Base-by-base conservation (phyloP, 176 grass and related monocot species). In the Carex pumila region DNA sequence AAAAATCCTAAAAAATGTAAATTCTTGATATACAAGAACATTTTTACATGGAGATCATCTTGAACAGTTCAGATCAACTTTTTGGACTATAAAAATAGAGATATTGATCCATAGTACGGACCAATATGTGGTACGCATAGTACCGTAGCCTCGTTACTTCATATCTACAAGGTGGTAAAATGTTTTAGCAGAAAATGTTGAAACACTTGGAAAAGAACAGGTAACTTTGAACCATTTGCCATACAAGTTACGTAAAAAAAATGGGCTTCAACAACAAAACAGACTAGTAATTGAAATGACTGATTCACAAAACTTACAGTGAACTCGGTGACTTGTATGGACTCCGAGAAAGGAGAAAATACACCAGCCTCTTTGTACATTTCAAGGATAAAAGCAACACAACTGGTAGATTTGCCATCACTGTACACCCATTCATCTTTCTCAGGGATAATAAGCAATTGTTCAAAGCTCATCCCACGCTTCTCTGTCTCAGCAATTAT, bases 381-480 rank as follows among this genome's bases (percentile, higher is more conserved):
- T 57, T 89, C 96, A 61, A 98, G 93, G 85, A 98, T 88, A 82
- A 95, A 95, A 41, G 93, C 90, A 61, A 98, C 96, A 78, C 93
- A 95, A 31, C 91, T 98, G 3, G 96, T 98, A 86, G 96, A 98
- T 91, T 98, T 94, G 15, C 95, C 95, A 87, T 98, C 95, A 85
- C 92, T 98, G 60, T 98, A 98, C 14, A 91, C 80, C 95, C 95
- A 98, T 84, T 98, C 95, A 34, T 98, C 95, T 91, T 94, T 89
- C 73, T 98, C 95, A 18, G 95, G 95, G 65, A 94, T 93, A 79
- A 90, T 91, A 60, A 98, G 91, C 83, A 98, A 90, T 53, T 98
- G 95, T 77, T 98, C 95, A 47, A 98, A 98, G 81, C 85, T 93
- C 95, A 98, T 98, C 19, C 95, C 95, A 2, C 89, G 92, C 36